phyloP scores from a whole-genome alignment of 257 asterid genomes.

The Solanum ossicruentum region DNA sequence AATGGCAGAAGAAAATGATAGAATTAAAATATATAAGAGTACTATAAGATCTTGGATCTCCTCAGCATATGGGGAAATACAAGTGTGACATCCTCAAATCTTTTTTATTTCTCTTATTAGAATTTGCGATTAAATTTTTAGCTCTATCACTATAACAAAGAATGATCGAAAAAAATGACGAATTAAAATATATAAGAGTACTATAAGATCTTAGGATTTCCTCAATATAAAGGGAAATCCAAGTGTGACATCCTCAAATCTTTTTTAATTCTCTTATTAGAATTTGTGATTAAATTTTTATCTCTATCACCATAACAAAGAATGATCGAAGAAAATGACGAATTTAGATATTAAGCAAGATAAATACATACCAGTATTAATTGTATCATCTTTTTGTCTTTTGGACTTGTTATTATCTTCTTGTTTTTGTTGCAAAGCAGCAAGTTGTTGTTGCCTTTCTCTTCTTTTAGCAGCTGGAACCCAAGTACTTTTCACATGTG shows the following conservation, averaged over 20 bases:
- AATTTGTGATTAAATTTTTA: too few relatives aligned
- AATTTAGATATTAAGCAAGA: background rate
- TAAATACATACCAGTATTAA: background rate
- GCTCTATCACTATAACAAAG: background rate
- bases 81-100: background rate
- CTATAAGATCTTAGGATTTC: background rate
- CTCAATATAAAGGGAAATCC: background rate
- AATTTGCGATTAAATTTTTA: background rate
- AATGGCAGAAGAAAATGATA: background rate
- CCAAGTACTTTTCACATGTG: slow-evolving; percentile 69
- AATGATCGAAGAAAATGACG: too few relatives aligned
- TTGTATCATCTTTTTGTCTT: slow-evolving; percentile 14
- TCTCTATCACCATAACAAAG: too few relatives aligned
- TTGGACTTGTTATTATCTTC: slow-evolving; percentile 2
- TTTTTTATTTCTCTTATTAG: too few relatives aligned
- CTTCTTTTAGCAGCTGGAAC: slow-evolving; percentile 50
- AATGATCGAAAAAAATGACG: background rate
- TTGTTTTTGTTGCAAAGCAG: background rate
- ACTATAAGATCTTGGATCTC: background rate
- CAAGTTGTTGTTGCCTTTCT: slow-evolving; percentile 26
- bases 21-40: background rate
- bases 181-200: background rate
- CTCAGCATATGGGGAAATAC: background rate
- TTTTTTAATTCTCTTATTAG: too few relatives aligned
- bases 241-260: background rate